phyloP scores from a whole-genome alignment of 1,139 yeast species.

The Candida sanyaensis region DNA sequence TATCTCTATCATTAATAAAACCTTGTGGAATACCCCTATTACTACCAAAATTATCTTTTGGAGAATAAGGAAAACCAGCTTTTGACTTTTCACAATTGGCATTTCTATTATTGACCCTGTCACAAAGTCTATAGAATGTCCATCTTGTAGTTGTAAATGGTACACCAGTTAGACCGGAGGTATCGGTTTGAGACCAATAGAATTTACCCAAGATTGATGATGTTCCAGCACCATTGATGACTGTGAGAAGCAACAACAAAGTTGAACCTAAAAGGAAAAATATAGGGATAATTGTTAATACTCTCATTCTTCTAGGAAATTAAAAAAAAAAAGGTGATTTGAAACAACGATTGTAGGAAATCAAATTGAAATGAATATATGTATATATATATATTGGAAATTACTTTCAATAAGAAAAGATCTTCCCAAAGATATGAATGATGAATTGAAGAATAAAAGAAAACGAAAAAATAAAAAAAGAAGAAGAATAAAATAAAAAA shows the following conservation, averaged over 20 bases:
- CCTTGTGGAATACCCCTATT: slow-evolving; percentile 45
- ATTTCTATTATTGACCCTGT: slow-evolving; percentile 37
- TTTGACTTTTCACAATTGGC: slow-evolving; percentile 44
- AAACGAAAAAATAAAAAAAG: no score
- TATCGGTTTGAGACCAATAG: slow-evolving; percentile 73
- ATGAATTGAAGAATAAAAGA: no score
- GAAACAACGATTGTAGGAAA: no score
- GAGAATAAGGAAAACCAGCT: slow-evolving; percentile 72
- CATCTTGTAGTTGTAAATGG: slow-evolving; percentile 43
- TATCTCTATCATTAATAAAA: slow-evolving; percentile 46
- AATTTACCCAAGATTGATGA: slow-evolving; percentile 52
- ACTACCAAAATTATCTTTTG: slow-evolving; percentile 55
- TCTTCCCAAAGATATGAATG: no score
- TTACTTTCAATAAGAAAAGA: no score
- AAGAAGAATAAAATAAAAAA: no score
- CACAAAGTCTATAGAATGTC: slow-evolving; percentile 73
- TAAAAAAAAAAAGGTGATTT: no score
- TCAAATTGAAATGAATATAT: no score
- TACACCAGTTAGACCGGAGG: slow-evolving; percentile 50
- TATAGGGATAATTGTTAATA: slow-evolving; percentile 25
- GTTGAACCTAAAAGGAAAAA: slow-evolving; percentile 40
- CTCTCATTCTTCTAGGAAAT: slow-evolving; percentile 9
- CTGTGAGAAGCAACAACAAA: slow-evolving; percentile 60
- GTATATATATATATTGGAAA: no score
- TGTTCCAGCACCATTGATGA: slow-evolving; percentile 61